Conservation (phyloP, 2,329 filamentous ascomycete genomes). For the Alternaria arbusti region DNA sequence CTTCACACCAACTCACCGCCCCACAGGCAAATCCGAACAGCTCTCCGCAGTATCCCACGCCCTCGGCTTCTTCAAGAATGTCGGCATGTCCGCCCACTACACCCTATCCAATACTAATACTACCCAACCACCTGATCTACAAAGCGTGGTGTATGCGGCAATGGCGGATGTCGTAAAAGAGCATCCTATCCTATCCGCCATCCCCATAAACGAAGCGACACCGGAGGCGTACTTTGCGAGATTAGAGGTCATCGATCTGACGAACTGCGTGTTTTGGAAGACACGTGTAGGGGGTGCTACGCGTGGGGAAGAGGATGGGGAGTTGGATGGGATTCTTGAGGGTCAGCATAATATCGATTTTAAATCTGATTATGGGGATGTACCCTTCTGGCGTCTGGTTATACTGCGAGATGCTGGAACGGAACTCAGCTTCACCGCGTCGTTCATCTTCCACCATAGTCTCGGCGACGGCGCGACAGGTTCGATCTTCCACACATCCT, state of each 20-base stretch:
- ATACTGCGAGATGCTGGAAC: conserved; percentile 34
- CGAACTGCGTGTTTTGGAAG: not conserved
- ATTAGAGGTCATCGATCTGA: not conserved
- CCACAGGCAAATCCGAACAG: conserved; percentile 49
- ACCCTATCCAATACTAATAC: fast-evolving
- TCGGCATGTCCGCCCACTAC: conserved; percentile 45
- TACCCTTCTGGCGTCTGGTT: conserved; percentile 52
- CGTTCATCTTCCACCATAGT: conserved; percentile 55
- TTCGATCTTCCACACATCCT: conserved; percentile 51
- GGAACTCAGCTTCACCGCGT: conserved; percentile 46
- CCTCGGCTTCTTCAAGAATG: conserved; percentile 52
- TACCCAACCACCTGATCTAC: not conserved
- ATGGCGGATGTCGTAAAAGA: not conserved
- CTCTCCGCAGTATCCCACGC: conserved; percentile 51
- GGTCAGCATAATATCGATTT: conserved; percentile 51
- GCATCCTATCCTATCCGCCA: not conserved
- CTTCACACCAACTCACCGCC: not conserved
- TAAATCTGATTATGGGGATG: conserved; percentile 25
- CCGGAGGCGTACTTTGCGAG: not conserved
- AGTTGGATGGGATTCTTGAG: conserved; percentile 50
- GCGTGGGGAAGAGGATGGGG: conserved; percentile 8
- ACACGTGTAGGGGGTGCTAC: not conserved
- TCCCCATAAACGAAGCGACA: not conserved
- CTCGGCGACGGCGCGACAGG: conserved; percentile 54
- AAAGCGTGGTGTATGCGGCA: not conserved